phyloP scores from a whole-genome alignment of 257 asterid genomes.

The Solanum raphanifolium region DNA sequence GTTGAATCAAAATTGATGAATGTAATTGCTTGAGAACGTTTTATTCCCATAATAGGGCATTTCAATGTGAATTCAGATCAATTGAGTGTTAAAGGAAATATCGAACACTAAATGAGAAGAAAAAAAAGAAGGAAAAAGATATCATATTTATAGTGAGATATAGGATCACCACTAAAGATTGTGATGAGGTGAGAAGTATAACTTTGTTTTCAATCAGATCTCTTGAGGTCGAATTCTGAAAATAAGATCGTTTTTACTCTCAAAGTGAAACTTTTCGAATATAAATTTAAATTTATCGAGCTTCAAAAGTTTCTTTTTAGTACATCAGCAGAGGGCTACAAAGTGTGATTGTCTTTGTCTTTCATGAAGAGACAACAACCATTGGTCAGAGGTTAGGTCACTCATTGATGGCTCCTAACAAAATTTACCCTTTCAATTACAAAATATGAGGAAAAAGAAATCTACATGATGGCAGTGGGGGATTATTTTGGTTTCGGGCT shows the following conservation, averaged over 20 bases:
- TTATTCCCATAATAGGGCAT: rapidly evolving
- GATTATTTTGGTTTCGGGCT: not conserved
- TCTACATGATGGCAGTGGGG: not conserved
- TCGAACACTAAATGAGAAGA: not conserved
- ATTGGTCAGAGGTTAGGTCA: not conserved
- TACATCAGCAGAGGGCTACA: not conserved
- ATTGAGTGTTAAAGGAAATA: not conserved
- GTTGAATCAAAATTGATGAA: not conserved
- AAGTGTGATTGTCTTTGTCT: not conserved
- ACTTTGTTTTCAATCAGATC: not conserved
- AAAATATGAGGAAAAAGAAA: not conserved
- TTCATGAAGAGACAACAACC: not conserved
- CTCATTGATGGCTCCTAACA: not conserved
- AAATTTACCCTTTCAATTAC: not conserved
- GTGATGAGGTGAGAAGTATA: not conserved
- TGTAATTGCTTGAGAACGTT: not conserved
- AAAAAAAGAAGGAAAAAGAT: not conserved
- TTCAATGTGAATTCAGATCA: not conserved
- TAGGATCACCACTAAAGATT: not conserved
- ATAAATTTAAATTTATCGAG: not conserved
- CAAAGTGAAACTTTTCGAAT: rapidly evolving
- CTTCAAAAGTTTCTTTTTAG: no score
- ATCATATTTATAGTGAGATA: not conserved
- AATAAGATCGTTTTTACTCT: not conserved
- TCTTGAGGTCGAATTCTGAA: rapidly evolving